These are phyloP conservation scores for Phytophthora multivora DNA, from an alignment of 352 stramenopile genomes.

Conservation along the genomic window DNA sequence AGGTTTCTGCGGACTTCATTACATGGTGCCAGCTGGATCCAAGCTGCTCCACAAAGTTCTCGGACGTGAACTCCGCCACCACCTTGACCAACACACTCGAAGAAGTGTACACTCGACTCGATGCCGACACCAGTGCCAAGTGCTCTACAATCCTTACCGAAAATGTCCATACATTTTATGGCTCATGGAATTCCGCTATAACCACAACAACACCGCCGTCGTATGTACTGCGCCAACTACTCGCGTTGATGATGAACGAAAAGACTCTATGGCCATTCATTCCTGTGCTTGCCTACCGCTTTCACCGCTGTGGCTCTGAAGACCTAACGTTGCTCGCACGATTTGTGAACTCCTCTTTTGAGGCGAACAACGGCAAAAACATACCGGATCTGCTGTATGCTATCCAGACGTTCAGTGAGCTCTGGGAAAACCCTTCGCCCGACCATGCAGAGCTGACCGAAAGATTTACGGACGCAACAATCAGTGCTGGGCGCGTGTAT, in stretches of 20 bases:
- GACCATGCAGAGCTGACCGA: slow-evolving; percentile 44
- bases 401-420: slow-evolving; percentile 73
- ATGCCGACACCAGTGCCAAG: slow-evolving; percentile 34
- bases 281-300: slow-evolving; percentile 60
- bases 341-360: slow-evolving; percentile 39
- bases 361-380: slow-evolving; percentile 4
- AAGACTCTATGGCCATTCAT: slow-evolving; percentile 58
- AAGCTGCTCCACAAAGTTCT: slow-evolving; percentile 47
- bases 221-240: slow-evolving; percentile 47
- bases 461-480: slow-evolving; percentile 50
- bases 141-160: slow-evolving; percentile 33
- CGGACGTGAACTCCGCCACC: slow-evolving; percentile 25
- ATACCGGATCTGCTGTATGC: slow-evolving; percentile 54
- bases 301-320: slow-evolving; percentile 52
- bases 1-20: slow-evolving; percentile 52
- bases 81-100: slow-evolving; percentile 38
- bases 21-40: slow-evolving; percentile 47
- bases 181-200: slow-evolving; percentile 12
- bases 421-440: slow-evolving; percentile 68
- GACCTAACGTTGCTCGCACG: slow-evolving; percentile 49
- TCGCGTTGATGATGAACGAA: slow-evolving; percentile 58
- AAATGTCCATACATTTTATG: background rate
- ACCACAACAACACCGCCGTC: slow-evolving; percentile 36
- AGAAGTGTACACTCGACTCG: slow-evolving; percentile 44
- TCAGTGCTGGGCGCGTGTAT: slow-evolving; percentile 53